Conservation (phyloP, 768 basidiomycete species). For the Hygrophorus pudorinus region DNA sequence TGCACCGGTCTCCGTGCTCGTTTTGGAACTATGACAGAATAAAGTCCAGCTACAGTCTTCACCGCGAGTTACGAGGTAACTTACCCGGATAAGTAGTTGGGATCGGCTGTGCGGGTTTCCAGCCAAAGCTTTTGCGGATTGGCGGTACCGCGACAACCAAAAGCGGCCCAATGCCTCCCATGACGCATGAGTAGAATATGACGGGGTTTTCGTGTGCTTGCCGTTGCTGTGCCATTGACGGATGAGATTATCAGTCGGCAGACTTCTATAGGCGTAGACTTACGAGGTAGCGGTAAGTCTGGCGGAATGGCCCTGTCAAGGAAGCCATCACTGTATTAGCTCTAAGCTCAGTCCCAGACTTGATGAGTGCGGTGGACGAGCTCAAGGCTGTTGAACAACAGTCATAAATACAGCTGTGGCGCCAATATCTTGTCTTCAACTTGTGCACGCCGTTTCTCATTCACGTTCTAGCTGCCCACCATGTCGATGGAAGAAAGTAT, state of each 20-base stretch:
- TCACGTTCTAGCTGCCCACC: conserved; percentile 11
- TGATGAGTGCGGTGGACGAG: not conserved
- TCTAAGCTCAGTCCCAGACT: too few species aligned
- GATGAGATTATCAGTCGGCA: not conserved
- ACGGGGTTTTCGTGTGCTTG: conserved; percentile 87
- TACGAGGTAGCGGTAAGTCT: conserved; percentile 44
- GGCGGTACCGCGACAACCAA: conserved; percentile 71
- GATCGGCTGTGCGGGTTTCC: conserved; percentile 52
- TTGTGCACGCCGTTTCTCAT: conserved; percentile 7
- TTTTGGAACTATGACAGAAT: conserved; percentile 46
- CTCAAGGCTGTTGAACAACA: conserved; percentile 1
- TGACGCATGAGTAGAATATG: conserved; percentile 75
- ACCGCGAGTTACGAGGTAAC: conserved; percentile 19
- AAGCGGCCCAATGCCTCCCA: conserved; percentile 69
- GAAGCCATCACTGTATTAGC: conserved; percentile 32
- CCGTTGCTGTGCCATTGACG: conserved; percentile 52
- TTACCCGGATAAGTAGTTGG: conserved; percentile 75
- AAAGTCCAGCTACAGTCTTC: not conserved
- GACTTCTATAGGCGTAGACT: conserved; percentile 5
- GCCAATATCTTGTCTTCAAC: conserved; percentile 13
- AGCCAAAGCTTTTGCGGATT: conserved; percentile 66
- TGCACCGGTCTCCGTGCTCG: conserved; percentile 56
- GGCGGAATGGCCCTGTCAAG: conserved; percentile 35
- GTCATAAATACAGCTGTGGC: not conserved
- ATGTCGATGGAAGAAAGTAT: conserved; percentile 82